Percentiles rank a stretch among this genome's conserved stretches.
Evolutionary conservation across 257 asterid genomes (phyloP).

Genomic region (Solanum peruvianum): DNA sequence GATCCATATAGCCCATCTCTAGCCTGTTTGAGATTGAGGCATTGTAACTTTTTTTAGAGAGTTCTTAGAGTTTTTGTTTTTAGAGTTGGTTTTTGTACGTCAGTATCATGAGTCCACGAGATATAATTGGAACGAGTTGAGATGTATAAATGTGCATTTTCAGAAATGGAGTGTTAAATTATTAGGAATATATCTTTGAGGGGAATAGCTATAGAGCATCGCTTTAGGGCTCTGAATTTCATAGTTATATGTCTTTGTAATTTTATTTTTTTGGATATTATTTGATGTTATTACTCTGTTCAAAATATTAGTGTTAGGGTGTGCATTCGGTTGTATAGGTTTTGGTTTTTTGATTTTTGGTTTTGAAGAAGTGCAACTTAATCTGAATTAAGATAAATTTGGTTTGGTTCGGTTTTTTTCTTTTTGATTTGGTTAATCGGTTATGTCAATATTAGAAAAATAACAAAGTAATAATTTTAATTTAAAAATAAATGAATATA

Average conservation of each 20-base stretch:
- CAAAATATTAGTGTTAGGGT: background rate
- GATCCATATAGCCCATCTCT: background rate
- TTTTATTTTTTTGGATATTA: too few relatives aligned
- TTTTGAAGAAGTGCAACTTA: too few relatives aligned
- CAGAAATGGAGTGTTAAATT: background rate
- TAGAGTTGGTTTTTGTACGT: too few relatives aligned
- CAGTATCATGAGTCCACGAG: background rate
- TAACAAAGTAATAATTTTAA: too few relatives aligned
- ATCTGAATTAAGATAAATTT: too few relatives aligned
- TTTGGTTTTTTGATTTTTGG: too few relatives aligned
- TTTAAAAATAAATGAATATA: too few relatives aligned
- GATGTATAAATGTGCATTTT: background rate
- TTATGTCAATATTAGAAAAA: too few relatives aligned
- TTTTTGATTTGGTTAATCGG: too few relatives aligned
- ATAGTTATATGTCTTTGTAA: background rate
- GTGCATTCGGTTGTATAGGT: too few relatives aligned
- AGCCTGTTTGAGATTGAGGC: background rate
- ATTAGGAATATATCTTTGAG: background rate
- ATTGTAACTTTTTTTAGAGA: slow-evolving; percentile 7
- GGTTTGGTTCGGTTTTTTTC: too few relatives aligned
- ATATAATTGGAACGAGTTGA: background rate
- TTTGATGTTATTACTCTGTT: background rate
- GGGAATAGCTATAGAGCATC: background rate
- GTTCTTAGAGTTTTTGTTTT: background rate
- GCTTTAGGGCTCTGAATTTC: background rate